These are phyloP conservation scores for Graphilbum fragrans DNA, from an alignment of 2,329 filamentous ascomycete species.

Conservation along the genomic window DNA sequence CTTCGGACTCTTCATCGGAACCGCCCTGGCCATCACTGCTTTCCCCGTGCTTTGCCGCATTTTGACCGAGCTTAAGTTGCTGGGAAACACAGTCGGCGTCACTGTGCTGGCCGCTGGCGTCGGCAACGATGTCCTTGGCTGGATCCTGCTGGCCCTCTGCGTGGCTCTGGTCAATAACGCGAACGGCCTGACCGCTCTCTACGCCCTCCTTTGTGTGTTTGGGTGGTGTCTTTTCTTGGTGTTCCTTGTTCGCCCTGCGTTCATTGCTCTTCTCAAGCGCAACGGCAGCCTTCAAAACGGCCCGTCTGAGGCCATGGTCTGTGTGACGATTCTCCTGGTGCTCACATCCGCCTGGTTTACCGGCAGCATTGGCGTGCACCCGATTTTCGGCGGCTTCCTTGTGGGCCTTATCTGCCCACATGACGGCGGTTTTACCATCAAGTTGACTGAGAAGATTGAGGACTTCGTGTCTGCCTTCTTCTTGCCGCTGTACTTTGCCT, in stretches of 20 bases:
- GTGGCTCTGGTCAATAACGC: conserved; percentile 86
- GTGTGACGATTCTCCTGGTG: conserved; percentile 67
- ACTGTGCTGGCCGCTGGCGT: conserved; percentile 86
- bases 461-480: conserved; percentile 78
- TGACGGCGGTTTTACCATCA: conserved; percentile 81
- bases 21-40: conserved; percentile 84
- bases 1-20: conserved; percentile 69
- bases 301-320: conserved; percentile 74
- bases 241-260: conserved; percentile 58
- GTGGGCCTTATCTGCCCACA: conserved; percentile 83
- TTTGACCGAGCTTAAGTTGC: conserved; percentile 76
- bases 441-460: conserved; percentile 86
- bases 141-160: conserved; percentile 86
- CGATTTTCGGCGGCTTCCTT: conserved; percentile 89
- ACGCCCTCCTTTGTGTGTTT: conserved; percentile 63
- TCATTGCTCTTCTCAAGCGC: conserved; percentile 61
- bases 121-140: conserved; percentile 82
- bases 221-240: conserved; percentile 69
- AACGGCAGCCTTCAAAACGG: conserved; percentile 76
- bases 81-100: conserved; percentile 72
- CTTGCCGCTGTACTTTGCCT: conserved; percentile 82
- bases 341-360: conserved; percentile 79
- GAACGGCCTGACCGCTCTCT: conserved; percentile 71
- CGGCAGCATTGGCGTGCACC: conserved; percentile 76
- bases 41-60: conserved; percentile 92